Percentiles rank a stretch among this genome's conserved stretches.
phyloP scores from a whole-genome alignment of 148 eudicot genomes.

The Chenopodium album region DNA sequence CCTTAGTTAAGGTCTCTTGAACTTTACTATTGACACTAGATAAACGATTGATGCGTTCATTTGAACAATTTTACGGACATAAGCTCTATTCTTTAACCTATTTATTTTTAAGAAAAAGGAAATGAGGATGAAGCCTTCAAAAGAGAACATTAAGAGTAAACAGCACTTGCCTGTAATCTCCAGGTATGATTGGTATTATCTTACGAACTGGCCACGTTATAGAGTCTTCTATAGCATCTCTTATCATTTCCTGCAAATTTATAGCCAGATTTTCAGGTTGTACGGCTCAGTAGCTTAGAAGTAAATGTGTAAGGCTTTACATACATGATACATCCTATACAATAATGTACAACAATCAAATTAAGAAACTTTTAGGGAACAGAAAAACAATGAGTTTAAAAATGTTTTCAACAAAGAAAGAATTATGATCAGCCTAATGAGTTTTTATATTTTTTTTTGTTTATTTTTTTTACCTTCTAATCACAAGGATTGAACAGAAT shows the following conservation, averaged over 20 bases:
- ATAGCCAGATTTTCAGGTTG: not conserved
- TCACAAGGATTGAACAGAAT: not conserved
- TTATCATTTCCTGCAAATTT: slow-evolving; percentile 59
- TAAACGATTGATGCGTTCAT: not conserved
- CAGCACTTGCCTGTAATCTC: slow-evolving; percentile 67
- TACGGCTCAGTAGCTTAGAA: not conserved
- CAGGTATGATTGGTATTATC: slow-evolving; percentile 77
- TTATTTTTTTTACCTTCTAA: not conserved
- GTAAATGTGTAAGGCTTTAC: not conserved
- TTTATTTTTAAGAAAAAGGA: not conserved
- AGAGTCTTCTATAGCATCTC: slow-evolving; percentile 91
- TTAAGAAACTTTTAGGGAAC: not conserved
- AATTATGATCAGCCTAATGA: not conserved
- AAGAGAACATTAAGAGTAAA: not conserved
- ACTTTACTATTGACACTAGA: not conserved
- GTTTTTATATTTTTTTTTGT: not conserved
- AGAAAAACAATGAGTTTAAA: not conserved
- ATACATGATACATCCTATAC: not conserved
- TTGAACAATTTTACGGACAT: not conserved
- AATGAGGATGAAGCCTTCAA: not conserved
- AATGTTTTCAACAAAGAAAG: not conserved
- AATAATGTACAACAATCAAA: not conserved
- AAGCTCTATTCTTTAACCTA: not conserved
- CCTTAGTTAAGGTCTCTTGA: not conserved
- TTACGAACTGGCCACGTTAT: slow-evolving; percentile 87